These are phyloP conservation scores for Terana coerulea DNA, from an alignment of 768 basidiomycete genomes.

Conservation along the genomic window DNA sequence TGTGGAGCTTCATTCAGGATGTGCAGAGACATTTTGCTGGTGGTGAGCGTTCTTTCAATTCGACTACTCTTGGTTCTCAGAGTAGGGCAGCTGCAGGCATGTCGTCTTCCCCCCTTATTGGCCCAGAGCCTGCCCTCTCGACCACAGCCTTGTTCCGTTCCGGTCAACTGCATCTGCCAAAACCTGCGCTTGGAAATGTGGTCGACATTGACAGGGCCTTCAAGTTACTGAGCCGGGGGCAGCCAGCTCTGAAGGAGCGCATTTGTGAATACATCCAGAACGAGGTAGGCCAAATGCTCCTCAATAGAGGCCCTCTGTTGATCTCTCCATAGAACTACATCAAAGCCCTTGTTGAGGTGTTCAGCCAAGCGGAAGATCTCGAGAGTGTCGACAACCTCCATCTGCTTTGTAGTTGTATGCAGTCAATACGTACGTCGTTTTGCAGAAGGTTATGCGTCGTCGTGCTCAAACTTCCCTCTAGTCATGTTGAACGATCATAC, in stretches of 20 bases:
- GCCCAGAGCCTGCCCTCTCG: constrained; percentile 54
- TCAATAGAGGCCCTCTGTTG: background rate
- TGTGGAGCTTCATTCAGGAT: constrained; percentile 95
- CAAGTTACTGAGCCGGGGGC: constrained; percentile 68
- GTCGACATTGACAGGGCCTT: constrained; percentile 77
- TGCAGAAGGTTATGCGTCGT: background rate
- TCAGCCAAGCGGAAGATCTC: constrained; percentile 88
- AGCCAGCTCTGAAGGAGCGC: constrained; percentile 71
- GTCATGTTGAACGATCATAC: constrained; percentile 94
- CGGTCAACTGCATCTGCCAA: constrained; percentile 71
- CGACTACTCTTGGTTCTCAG: background rate
- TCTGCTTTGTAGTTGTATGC: constrained; percentile 87
- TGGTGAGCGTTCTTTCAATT: constrained; percentile 37
- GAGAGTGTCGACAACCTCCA: constrained; percentile 90
- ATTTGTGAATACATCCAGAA: constrained; percentile 87
- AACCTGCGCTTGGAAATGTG: constrained; percentile 74
- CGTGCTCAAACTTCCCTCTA: constrained; percentile 29
- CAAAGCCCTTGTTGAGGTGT: constrained; percentile 77
- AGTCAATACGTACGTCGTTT: constrained; percentile 75
- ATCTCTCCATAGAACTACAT: constrained; percentile 68
- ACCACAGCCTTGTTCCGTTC: constrained; percentile 64
- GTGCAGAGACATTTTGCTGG: constrained; percentile 77
- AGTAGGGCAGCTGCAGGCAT: constrained; percentile 35
- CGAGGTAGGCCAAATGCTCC: constrained; percentile 53
- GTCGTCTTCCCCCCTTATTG: constrained; percentile 59